Evolutionary conservation across 768 basidiomycete genomes (phyloP), one percentile per base, ranked within the genome.

Genomic region (Pisolithus sp.): DNA sequence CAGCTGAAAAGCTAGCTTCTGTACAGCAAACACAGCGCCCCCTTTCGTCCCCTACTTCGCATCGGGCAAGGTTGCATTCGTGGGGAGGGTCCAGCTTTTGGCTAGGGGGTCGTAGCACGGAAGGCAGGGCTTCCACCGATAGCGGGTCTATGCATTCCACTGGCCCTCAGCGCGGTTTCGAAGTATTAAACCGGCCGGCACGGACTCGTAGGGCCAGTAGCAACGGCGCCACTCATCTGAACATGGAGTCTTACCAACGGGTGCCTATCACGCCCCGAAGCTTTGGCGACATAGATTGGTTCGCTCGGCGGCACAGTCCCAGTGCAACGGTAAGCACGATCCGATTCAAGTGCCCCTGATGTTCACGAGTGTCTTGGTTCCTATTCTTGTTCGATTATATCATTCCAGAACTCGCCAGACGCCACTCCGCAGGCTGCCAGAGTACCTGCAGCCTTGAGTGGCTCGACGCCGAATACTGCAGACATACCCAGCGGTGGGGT

Each of bases 251-350:
- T 39, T 76, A 62, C 74, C 83, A 60, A 55, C 73, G 63, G 61
- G 69, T 64, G 59, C 78, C 60, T 61, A 72, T 54, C 37, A 64
- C 74, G 15, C 73, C 78, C 28, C 73, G 80, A 51, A 82, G 77
- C 54, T 69, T 89, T 37, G 80, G 81, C 28, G 86, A 91, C 61
- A 72, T 87, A 46, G 87, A 87, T 62, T 91, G 89, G 89, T 71
- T 89, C 31, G 78, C 84, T 51, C 79, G 85, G 47, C 75, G 89
- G 48, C 78, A 87, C 52, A 88, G 83, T 62, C 68, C 85, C 28
- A 83, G 81, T 60, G 76, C 78, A 51, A 80, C 85, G 71, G 88
- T 89, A 64, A 62, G 83, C 71, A 52, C 52, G 49, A 44, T 31
- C 48, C 40, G 2, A 28, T 55, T 56, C 52, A 60, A 50, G 50